These are phyloP conservation scores for Pseudogymnoascus sp. DNA, from an alignment of 2,329 filamentous ascomycete genomes.

Conservation along the genomic window DNA sequence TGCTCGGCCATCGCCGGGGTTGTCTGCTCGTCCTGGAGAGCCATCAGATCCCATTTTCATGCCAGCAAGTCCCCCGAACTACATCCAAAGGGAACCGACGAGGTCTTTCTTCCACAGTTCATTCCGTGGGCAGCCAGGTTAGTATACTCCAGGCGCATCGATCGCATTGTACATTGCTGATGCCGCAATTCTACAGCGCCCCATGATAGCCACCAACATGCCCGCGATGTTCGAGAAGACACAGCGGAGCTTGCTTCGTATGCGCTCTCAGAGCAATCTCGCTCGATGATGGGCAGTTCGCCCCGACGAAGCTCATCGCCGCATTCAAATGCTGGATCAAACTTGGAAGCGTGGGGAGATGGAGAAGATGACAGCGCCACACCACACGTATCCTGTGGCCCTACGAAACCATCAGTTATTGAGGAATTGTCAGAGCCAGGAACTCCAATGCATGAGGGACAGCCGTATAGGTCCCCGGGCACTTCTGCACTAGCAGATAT, in stretches of 20 bases:
- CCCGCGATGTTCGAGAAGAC: conserved; percentile 72
- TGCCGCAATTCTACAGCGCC: conserved; percentile 32
- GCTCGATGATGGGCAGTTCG: conserved; percentile 16
- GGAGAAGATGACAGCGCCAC: conserved; percentile 10
- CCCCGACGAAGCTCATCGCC: conserved; percentile 19
- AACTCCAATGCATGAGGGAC: conserved; percentile 36
- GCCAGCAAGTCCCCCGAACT: conserved; percentile 1
- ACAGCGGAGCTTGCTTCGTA: conserved; percentile 81
- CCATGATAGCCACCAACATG: conserved; percentile 63
- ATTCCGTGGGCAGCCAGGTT: conserved; percentile 50
- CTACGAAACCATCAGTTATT: conserved; percentile 41
- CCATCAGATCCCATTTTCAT: background rate
- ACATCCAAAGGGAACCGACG: conserved; percentile 52
- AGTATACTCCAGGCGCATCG: conserved; percentile 13
- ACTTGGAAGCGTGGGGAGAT: conserved; percentile 20
- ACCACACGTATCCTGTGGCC: conserved; percentile 24
- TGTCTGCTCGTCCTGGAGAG: background rate
- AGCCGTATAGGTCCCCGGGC: conserved; percentile 25
- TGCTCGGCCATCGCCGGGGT: background rate
- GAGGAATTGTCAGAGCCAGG: conserved; percentile 52
- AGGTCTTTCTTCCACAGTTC: conserved; percentile 64
- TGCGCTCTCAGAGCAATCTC: conserved; percentile 56
- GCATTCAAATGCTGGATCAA: conserved; percentile 14
- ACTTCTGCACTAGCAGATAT: conserved; percentile 42
- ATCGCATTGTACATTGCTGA: background rate